phyloP scores from a whole-genome alignment of 176 grass and related monocot species.

The Avena atlantica region DNA sequence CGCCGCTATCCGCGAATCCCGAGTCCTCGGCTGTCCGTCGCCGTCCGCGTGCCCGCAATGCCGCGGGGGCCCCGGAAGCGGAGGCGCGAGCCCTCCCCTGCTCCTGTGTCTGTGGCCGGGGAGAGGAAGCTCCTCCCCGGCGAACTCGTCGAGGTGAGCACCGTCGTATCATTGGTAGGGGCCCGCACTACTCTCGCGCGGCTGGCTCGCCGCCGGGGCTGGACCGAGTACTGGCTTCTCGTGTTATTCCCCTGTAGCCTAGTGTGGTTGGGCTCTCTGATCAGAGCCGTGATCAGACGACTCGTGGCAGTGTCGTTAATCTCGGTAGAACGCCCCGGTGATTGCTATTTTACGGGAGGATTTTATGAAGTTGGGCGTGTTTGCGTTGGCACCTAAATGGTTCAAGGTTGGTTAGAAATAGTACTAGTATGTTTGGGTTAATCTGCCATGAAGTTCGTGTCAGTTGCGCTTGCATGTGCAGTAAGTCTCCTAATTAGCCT shows the following conservation, averaged over 20 bases:
- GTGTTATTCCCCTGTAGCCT: not conserved
- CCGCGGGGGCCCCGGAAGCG: conserved; percentile 34
- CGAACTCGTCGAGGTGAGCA: conserved; percentile 61
- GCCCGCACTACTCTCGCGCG: conserved; percentile 5
- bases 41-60: conserved; percentile 17
- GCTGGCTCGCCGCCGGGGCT: conserved; percentile 6
- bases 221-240: not conserved
- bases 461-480: conserved; percentile 8
- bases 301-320: not conserved
- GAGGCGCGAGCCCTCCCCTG: conserved; percentile 34
- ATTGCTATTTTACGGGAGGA: not conserved
- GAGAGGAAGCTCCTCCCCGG: conserved; percentile 55
- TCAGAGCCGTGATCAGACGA: conserved; percentile 8
- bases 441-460: conserved; percentile 27
- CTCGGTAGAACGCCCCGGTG: not conserved
- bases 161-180: not conserved
- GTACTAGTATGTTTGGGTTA: conserved; percentile 16
- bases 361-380: not conserved
- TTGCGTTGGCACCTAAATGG: conserved; percentile 4
- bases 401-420: conserved; percentile 10
- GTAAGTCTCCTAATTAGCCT: not conserved
- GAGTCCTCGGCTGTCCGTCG: not conserved
- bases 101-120: conserved; percentile 27
- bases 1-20: not conserved
- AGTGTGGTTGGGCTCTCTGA: not conserved